These are phyloP conservation scores for Suillus cothurnatus DNA, from an alignment of 768 basidiomycete species.

Conservation along the genomic window DNA sequence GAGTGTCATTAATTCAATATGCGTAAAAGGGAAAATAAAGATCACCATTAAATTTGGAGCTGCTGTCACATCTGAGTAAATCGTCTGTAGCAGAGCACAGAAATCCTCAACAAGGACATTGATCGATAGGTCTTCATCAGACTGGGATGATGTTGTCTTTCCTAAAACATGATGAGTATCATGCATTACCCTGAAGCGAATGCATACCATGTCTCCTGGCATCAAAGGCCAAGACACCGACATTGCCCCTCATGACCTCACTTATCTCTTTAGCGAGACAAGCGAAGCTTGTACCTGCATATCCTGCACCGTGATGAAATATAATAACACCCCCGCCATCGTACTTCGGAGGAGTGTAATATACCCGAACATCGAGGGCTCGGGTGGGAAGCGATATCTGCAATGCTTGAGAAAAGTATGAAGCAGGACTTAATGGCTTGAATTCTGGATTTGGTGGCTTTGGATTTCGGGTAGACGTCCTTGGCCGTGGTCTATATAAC, in stretches of 20 bases:
- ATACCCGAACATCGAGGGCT: conserved; percentile 72
- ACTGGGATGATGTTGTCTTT: conserved; percentile 26
- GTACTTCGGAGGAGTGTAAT: conserved; percentile 73
- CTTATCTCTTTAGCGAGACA: conserved; percentile 82
- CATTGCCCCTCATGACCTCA: conserved; percentile 61
- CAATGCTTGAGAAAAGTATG: conserved; percentile 78
- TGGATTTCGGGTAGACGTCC: conserved; percentile 29
- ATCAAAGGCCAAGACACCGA: conserved; percentile 83
- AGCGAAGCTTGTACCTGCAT: conserved; percentile 88
- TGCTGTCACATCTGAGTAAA: conserved; percentile 65
- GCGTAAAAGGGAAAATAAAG: conserved; percentile 8
- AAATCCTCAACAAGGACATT: conserved; percentile 75
- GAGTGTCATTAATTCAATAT: neutral
- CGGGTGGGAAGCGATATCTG: conserved; percentile 69
- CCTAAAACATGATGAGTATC: conserved; percentile 18
- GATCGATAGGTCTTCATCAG: conserved; percentile 55
- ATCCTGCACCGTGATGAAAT: conserved; percentile 96
- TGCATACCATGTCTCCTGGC: conserved; percentile 83
- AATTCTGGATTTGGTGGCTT: conserved; percentile 61
- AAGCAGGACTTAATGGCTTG: conserved; percentile 74
- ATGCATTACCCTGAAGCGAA: conserved; percentile 1
- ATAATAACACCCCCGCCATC: conserved; percentile 67
- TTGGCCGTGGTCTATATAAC: conserved; percentile 14
- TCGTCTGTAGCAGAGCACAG: conserved; percentile 59
- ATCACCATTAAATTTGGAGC: conserved; percentile 79